Conservation (phyloP, 1,139 yeast species). For the Meyerozyma smithsonii region DNA sequence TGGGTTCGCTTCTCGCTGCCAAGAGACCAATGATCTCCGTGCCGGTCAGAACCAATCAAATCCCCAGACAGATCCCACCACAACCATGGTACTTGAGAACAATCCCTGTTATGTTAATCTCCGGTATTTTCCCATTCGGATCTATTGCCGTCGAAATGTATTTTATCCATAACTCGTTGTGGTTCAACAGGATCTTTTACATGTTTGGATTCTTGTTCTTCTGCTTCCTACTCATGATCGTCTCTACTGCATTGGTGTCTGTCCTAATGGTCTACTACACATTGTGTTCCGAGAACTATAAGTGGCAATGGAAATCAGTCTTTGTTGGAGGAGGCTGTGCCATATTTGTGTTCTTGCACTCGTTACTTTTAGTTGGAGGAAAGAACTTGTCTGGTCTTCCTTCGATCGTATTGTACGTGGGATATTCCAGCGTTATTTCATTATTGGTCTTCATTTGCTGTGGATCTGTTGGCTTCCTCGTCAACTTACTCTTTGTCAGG, state of each 20-base stretch:
- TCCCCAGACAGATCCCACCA: conserved; percentile 90
- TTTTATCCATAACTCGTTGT: conserved; percentile 78
- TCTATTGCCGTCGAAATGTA: conserved; percentile 93
- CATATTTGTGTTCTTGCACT: conserved; percentile 77
- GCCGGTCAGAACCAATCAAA: conserved; percentile 89
- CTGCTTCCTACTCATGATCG: conserved; percentile 74
- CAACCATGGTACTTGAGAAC: conserved; percentile 84
- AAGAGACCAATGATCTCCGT: conserved; percentile 54
- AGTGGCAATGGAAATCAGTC: conserved; percentile 96
- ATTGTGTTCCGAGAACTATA: conserved; percentile 85
- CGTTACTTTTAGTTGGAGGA: conserved; percentile 68
- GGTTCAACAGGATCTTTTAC: conserved; percentile 93
- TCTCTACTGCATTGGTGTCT: conserved; percentile 80
- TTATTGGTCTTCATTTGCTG: conserved; percentile 72
- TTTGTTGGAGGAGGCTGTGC: conserved; percentile 89
- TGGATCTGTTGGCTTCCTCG: conserved; percentile 82
- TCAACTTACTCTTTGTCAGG: conserved; percentile 70
- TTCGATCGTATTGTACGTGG: conserved; percentile 74
- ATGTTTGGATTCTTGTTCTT: conserved; percentile 96
- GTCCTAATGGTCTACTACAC: conserved; percentile 78
- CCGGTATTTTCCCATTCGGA: conserved; percentile 94
- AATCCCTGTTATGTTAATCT: conserved; percentile 61
- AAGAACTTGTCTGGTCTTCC: conserved; percentile 65
- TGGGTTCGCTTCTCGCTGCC: conserved; percentile 75
- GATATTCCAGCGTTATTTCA: conserved; percentile 78